Conservation (phyloP, 1,284 basidiomycete species). For the Austroboletus niveus region DNA sequence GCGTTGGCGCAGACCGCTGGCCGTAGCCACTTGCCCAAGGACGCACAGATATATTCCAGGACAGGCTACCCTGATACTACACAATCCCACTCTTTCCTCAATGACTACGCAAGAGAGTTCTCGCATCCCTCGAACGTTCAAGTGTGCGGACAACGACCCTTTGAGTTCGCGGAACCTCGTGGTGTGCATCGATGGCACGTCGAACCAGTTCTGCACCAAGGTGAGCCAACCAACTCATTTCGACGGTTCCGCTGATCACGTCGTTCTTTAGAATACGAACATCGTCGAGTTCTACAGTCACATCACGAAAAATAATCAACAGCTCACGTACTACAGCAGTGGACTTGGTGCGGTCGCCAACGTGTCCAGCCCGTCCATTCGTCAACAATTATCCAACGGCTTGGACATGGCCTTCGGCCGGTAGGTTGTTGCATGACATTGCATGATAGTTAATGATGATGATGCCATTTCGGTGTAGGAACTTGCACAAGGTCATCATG, state of each 20-base stretch:
- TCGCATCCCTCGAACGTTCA: slow-evolving; percentile 1
- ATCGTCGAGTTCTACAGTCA: slow-evolving; percentile 37
- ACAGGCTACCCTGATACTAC: too few species aligned
- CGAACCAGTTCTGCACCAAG: slow-evolving; percentile 34
- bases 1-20: too few species aligned
- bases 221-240: slow-evolving; percentile 11
- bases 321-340: slow-evolving; percentile 38
- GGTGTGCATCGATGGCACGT: slow-evolving; percentile 39
- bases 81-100: not conserved
- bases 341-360: slow-evolving; percentile 35
- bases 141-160: slow-evolving; percentile 4
- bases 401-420: slow-evolving; percentile 32
- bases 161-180: slow-evolving; percentile 30
- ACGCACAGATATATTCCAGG: too few species aligned
- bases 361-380: slow-evolving; percentile 8
- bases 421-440: slow-evolving; percentile 14
- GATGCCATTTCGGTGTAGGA: slow-evolving; percentile 18
- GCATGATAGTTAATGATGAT: too few species aligned
- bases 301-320: slow-evolving; percentile 28
- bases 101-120: slow-evolving; percentile 8
- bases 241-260: not conserved
- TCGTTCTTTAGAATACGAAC: slow-evolving; percentile 32
- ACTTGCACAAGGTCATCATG: slow-evolving; percentile 33
- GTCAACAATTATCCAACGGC: slow-evolving; percentile 14
- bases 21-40: too few species aligned